Evolutionary conservation across 441 rosid species (phyloP), one percentile per base, ranked within the genome.

Genomic region (Raphanus hybrid): DNA sequence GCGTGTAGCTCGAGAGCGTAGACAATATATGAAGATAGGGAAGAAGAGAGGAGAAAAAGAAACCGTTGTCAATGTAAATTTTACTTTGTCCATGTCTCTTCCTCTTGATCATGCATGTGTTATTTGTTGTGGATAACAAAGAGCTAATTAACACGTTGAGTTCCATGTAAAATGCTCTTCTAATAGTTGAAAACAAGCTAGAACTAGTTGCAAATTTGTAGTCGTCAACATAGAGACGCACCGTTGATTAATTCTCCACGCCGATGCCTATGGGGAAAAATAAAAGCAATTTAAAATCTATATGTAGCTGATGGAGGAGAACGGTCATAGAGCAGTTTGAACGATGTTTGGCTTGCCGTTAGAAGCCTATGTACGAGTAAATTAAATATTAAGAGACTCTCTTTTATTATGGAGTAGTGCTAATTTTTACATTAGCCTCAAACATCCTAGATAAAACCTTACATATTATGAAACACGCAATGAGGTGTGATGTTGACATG

Each of bases 361-460:
- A 14, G 15, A 50, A 50, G 57, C 57, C 57, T 7, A 50, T 45
- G 54, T 45, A 45, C 50, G 5, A 43, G 48, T 41, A 41, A 48
- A 52, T 14, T 52, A 52, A 52, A 52, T 9, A 52, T 52, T 52
- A 66, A 66, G 12, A 15, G 9, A 32, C 48, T 41, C 48, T 66
- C 57, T 55, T 74, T 74, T 75, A 75, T 66, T 75, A 58, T n/a
- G 65, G 59, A 75, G n/a, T 60, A 45, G 73, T 45, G 73, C 73
- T 75, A 66, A 67, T 27, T 11, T 29, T 45, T 58, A 58, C 78
- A 75, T 75, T 75, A 75, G 73, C 73, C 78, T 66, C 50, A 67
- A 58, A 67, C 50, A 16, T 58, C 41, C 43, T 26, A 23, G 59
- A 54, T 54, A 35, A 10, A 58, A 54, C 59, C 59, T 54, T 59